Evolutionary conservation across 371 early-diverging fungal species (phyloP), one percentile per base, ranked within the genome.

Genomic region (Rhizopus arrhizus): DNA sequence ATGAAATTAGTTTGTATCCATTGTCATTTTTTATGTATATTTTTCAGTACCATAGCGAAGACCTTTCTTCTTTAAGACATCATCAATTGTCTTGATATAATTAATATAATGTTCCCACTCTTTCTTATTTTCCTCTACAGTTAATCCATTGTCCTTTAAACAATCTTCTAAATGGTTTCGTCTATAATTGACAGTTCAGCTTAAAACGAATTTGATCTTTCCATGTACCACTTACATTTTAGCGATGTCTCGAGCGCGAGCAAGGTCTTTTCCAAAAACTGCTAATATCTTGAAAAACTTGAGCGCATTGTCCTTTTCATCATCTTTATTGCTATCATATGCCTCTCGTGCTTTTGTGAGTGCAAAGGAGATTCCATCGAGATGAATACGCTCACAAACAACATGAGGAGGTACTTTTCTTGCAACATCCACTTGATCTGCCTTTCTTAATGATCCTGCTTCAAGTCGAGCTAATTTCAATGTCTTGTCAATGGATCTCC

Each of bases 81-180:
- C 56, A 55, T 75, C 74, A 36, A 77, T 68, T 0, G 64, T 49
- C 22, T 70, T 68, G 5, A 77, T 61, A 42, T 79, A 82, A 1
- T 64, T 63, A n/a, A 51, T n/a, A 35, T 79, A 82, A 15, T 65
- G 67, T 41, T 79, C 80, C 76, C 77, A 82, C 32, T 72, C 73
- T 52, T 75, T 75, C 0, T 69, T 68, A 28, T 36, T 42, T 36
- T 47, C 34, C 12, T 69, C 61, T 11, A 59, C 65, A 7, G 15
- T 40, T 13, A 80, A 48, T 4, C 65, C 52, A 32, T 61, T 58
- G 53, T 72, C 56, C 28, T 57, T 59, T 43, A 77, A 47, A 3
- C 56, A 53, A 11, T 65, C 60, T n/a, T 80, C 77, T 40, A 75
- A 50, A 50, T 75, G 72, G 33, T 75, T 69, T 36, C 65, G 80